These are phyloP conservation scores for Scutellaria baicalensis DNA, from an alignment of 257 asterid species.

Conservation along the genomic window DNA sequence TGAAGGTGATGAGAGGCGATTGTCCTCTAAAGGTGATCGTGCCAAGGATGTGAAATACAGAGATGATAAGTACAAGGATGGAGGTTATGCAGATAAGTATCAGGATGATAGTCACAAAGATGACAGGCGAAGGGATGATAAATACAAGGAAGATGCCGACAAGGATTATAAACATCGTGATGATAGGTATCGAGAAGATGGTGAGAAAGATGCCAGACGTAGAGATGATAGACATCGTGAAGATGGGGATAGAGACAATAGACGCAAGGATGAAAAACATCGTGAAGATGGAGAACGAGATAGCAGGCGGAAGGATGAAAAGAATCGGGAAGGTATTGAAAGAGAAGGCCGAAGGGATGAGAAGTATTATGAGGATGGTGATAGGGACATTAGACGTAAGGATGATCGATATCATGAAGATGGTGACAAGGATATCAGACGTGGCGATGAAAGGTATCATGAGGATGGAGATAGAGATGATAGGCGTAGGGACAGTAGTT, in stretches of 20 bases:
- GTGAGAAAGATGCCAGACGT: conserved; percentile 43
- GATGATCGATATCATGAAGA: conserved; percentile 62
- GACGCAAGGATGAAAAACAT: conserved; percentile 49
- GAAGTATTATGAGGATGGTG: conserved; percentile 54
- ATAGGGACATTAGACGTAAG: conserved; percentile 46
- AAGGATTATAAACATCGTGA: conserved; percentile 48
- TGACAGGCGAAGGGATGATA: conserved; percentile 51
- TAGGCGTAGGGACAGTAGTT: conserved; percentile 35
- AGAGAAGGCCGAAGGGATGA: conserved; percentile 48
- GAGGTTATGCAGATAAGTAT: conserved; percentile 41
- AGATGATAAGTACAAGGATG: conserved; percentile 65
- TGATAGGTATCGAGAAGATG: conserved; percentile 52
- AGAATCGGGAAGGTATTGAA: conserved; percentile 43
- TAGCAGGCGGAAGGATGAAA: conserved; percentile 50
- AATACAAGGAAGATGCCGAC: conserved; percentile 50
- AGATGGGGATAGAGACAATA: conserved; percentile 45
- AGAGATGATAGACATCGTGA: conserved; percentile 57
- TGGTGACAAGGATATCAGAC: conserved; percentile 45
- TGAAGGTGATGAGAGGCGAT: conserved; percentile 52
- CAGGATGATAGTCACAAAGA: conserved; percentile 60
- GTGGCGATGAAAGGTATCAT: conserved; percentile 40
- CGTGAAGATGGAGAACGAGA: conserved; percentile 51
- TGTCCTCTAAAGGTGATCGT: conserved; percentile 61
- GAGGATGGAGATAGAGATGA: conserved; percentile 55
- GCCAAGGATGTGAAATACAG: conserved; percentile 55